Conservation (phyloP, 2,329 filamentous ascomycete species). For the Botryosphaeria dothidea region DNA sequence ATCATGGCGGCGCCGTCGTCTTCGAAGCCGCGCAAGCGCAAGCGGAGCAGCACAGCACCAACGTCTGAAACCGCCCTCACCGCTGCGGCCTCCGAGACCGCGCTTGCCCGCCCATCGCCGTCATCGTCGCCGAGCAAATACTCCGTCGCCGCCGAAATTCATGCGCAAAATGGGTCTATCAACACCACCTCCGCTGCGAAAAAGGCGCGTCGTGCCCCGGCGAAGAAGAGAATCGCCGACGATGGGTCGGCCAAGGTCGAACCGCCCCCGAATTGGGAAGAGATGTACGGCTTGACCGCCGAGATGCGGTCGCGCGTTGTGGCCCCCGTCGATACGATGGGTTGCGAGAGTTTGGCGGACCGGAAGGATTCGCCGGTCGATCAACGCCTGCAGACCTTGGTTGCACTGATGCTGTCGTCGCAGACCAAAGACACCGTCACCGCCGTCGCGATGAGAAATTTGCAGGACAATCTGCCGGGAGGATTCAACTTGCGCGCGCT, state of each 20-base stretch:
- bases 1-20: background rate
- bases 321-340: conserved; percentile 96
- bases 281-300: conserved; percentile 74
- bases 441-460: conserved; percentile 74
- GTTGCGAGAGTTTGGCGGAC: conserved; percentile 76
- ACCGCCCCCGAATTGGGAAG: conserved; percentile 79
- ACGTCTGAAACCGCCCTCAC: conserved; percentile 32
- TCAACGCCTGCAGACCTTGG: conserved; percentile 80
- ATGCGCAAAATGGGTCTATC: background rate
- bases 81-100: conserved; percentile 31
- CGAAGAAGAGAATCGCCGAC: conserved; percentile 34
- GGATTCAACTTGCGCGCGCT: conserved; percentile 75
- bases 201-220: conserved; percentile 39
- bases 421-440: conserved; percentile 95
- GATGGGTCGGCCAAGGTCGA: conserved; percentile 46
- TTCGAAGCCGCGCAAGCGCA: conserved; percentile 47
- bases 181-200: conserved; percentile 19
- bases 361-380: conserved; percentile 52
- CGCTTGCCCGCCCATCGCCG: background rate
- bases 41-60: conserved; percentile 40
- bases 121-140: background rate
- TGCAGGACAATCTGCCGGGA: conserved; percentile 72
- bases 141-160: background rate
- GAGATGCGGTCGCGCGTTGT: conserved; percentile 72
- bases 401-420: conserved; percentile 85